Conservation (phyloP, 148 eudicot species). For the Rhododendron williamsianum region DNA sequence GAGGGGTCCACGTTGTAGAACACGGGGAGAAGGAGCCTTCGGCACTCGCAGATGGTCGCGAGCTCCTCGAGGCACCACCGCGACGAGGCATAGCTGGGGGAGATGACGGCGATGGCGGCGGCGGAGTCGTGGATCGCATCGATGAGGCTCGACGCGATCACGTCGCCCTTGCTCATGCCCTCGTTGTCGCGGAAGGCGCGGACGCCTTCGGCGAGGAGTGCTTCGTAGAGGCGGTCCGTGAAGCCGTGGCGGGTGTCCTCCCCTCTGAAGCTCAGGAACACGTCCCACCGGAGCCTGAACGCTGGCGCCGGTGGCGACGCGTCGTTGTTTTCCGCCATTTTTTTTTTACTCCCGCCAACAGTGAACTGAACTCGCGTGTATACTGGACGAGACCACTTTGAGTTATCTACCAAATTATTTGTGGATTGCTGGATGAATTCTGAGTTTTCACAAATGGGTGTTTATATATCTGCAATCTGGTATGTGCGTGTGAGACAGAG, state of each 20-base stretch:
- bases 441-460: too few relatives aligned
- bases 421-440: too few relatives aligned
- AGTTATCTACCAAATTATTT: too few relatives aligned
- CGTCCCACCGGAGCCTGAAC: slow-evolving; percentile 33
- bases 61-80: slow-evolving; percentile 47
- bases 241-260: slow-evolving; percentile 34
- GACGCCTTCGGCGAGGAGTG: slow-evolving; percentile 15
- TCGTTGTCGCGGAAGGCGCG: slow-evolving; percentile 27
- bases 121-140: slow-evolving; percentile 43
- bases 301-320: neutral
- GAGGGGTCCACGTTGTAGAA: slow-evolving; percentile 44
- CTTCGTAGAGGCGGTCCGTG: slow-evolving; percentile 3
- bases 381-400: too few relatives aligned
- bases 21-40: slow-evolving; percentile 38
- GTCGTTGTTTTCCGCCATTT: slow-evolving; percentile 3
- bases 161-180: slow-evolving; percentile 28
- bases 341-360: neutral
- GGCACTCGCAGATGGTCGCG: slow-evolving; percentile 22
- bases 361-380: too few relatives aligned
- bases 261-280: slow-evolving; percentile 41
- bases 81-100: slow-evolving; percentile 38
- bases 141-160: slow-evolving; percentile 18
- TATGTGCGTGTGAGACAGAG: too few relatives aligned
- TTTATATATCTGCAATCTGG: too few relatives aligned
- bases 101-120: slow-evolving; percentile 32